Evolutionary conservation across 1,139 yeast species (phyloP).

Genomic region (Candida sp.): DNA sequence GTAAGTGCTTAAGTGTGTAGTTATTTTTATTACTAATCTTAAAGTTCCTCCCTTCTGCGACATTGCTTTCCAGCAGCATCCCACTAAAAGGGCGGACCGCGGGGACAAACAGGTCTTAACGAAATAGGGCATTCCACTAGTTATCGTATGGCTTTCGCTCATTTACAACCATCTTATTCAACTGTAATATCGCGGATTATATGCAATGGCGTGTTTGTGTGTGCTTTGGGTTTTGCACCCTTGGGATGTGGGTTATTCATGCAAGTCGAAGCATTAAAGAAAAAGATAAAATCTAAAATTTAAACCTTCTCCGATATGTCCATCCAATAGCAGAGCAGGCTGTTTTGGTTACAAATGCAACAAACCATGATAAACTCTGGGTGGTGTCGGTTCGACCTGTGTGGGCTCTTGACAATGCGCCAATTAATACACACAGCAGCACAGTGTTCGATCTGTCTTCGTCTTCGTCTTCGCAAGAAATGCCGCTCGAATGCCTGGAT

Average conservation of each 20-base stretch:
- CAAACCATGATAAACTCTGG: not conserved
- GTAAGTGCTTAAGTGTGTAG: not conserved
- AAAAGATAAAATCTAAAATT: not conserved
- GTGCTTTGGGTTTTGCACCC: not conserved
- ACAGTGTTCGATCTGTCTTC: not conserved
- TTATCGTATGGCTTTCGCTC: too few relatives aligned
- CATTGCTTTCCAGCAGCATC: too few relatives aligned
- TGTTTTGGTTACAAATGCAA: not conserved
- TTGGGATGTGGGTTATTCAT: not conserved
- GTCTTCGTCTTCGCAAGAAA: too few relatives aligned
- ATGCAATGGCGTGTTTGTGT: too few relatives aligned
- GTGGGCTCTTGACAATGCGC: not conserved
- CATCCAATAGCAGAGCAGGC: not conserved
- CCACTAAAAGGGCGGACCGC: too few relatives aligned
- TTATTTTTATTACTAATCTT: too few relatives aligned
- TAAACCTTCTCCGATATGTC: not conserved
- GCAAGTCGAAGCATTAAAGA: not conserved
- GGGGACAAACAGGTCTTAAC: too few relatives aligned
- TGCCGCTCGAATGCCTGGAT: too few relatives aligned
- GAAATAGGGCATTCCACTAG: too few relatives aligned
- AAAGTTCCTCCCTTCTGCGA: too few relatives aligned
- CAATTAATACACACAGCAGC: not conserved
- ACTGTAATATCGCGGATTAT: too few relatives aligned
- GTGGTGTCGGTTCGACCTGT: not conserved
- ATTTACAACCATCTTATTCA: too few relatives aligned